phyloP scores from a whole-genome alignment of 805 yeast genomes.

The Metschnikowia cubensis region DNA sequence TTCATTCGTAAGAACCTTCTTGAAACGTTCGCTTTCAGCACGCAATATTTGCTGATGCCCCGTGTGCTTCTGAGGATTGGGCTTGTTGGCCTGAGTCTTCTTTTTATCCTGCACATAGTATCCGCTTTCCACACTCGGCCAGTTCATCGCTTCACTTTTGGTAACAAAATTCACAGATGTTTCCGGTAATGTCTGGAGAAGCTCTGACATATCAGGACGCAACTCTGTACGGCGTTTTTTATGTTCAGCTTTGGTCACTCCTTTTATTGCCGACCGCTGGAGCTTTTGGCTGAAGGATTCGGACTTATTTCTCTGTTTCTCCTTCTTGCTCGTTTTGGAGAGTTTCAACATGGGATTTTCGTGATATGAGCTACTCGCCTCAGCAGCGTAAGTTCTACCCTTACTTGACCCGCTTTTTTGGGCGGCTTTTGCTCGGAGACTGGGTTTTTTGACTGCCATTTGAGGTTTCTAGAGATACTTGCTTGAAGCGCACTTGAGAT shows the following conservation, averaged over 20 bases:
- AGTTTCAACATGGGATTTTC: conserved; percentile 52
- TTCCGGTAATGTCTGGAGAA: conserved; percentile 49
- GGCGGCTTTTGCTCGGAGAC: conserved; percentile 31
- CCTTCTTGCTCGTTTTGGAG: conserved; percentile 50
- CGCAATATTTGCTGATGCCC: conserved; percentile 48
- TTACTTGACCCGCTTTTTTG: not conserved
- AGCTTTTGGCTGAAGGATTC: conserved; percentile 33
- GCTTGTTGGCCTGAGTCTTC: conserved; percentile 35
- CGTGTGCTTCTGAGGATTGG: conserved; percentile 44
- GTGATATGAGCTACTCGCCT: conserved; percentile 19
- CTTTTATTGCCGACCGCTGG: conserved; percentile 30
- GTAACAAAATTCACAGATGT: conserved; percentile 17
- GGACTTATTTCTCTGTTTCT: conserved; percentile 42
- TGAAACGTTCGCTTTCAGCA: conserved; percentile 57
- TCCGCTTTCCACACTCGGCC: not conserved
- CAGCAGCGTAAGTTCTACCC: conserved; percentile 15
- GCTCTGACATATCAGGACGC: conserved; percentile 64
- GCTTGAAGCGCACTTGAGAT: not conserved
- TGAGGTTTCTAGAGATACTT: not conserved
- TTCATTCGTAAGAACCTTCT: conserved; percentile 50
- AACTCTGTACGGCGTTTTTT: conserved; percentile 58
- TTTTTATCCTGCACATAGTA: conserved; percentile 22
- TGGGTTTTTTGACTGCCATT: conserved; percentile 32
- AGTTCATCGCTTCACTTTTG: conserved; percentile 5
- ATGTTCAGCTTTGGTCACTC: conserved; percentile 61